These are phyloP conservation scores for Spathaspora sp. DNA, from an alignment of 805 yeast species.

Conservation along the genomic window DNA sequence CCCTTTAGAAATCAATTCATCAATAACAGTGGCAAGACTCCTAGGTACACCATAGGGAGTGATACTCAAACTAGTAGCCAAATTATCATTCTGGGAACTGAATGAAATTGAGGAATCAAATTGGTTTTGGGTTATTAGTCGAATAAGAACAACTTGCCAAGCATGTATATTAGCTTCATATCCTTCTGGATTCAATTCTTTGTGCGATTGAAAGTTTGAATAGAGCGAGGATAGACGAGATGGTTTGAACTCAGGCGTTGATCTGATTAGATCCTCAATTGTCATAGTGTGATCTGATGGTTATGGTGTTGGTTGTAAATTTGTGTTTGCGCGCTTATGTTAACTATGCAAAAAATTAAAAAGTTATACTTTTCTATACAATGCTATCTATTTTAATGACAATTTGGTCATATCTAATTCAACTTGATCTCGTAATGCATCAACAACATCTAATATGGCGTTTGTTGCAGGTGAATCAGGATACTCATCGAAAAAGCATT, in stretches of 20 bases:
- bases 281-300: neutral
- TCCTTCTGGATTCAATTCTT: constrained; percentile 38
- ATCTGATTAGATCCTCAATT: constrained; percentile 12
- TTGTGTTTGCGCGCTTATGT: neutral
- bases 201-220: constrained; percentile 27
- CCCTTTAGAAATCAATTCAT: constrained; percentile 19
- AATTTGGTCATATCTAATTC: constrained; percentile 16
- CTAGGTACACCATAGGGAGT: constrained; percentile 31
- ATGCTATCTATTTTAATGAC: neutral
- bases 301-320: neutral
- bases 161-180: constrained; percentile 40
- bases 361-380: neutral
- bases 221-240: constrained; percentile 34
- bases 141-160: constrained; percentile 23
- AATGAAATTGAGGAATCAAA: constrained; percentile 16
- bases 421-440: constrained; percentile 56
- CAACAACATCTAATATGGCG: constrained; percentile 83
- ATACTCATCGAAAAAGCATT: constrained; percentile 72
- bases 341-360: neutral
- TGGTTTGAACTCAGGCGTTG: constrained; percentile 18
- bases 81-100: constrained; percentile 9
- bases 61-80: constrained; percentile 14
- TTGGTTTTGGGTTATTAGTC: constrained; percentile 12
- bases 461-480: constrained; percentile 92
- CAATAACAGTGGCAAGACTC: constrained; percentile 19